phyloP scores from a whole-genome alignment of 176 grass and related monocot species.

The Triticum timopheevii region DNA sequence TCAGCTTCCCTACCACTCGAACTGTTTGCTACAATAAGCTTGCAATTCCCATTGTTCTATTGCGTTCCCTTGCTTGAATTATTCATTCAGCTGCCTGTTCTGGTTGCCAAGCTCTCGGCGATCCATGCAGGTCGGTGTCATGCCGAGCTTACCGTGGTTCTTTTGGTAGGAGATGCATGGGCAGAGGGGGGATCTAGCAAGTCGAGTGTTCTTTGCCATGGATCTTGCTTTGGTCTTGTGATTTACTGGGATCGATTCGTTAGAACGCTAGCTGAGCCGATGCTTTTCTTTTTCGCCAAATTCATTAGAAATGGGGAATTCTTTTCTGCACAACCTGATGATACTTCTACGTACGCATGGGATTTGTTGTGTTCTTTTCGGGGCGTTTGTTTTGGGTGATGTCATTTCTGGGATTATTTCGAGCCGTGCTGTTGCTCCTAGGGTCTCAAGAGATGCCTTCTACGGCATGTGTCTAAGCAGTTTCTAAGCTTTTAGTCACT shows the following conservation, averaged over 20 bases:
- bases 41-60: constrained; percentile 20
- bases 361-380: not conserved
- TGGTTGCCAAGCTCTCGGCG: not conserved
- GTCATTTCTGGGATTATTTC: not conserved
- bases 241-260: not conserved
- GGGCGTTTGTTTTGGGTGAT: not conserved
- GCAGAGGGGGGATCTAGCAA: constrained; percentile 4
- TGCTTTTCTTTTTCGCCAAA: not conserved
- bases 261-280: not conserved
- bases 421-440: not conserved
- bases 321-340: not conserved
- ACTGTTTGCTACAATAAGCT: not conserved
- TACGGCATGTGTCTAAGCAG: not conserved
- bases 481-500: not conserved
- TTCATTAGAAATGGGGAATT: not conserved
- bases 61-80: not conserved
- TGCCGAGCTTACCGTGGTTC: not conserved
- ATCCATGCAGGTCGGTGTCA: not conserved
- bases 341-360: not conserved
- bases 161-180: constrained; percentile 17
- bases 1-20: not conserved
- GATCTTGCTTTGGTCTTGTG: not conserved
- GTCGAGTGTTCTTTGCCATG: not conserved
- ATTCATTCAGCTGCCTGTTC: not conserved
- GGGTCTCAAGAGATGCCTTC: not conserved